Base-by-base conservation (phyloP, 140 eudicot species). In the Bidens hawaiensis region DNA sequence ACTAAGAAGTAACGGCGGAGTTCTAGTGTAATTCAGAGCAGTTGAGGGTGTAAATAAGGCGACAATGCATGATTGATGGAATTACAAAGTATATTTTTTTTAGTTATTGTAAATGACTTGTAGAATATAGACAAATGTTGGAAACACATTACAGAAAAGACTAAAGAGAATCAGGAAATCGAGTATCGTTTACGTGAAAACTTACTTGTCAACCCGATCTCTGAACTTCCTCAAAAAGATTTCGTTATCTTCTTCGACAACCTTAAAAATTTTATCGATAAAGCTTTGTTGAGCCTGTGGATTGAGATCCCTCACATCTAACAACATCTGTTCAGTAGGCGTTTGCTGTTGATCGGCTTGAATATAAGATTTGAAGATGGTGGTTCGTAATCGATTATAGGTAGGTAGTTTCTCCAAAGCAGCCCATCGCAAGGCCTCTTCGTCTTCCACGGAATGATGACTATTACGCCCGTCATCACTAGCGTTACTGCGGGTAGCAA, bases 381-480 rank as follows among this genome's bases (percentile, higher is more conserved):
- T 80, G 0, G 85, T 84, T 41, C 94, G 78, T 62, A 88, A 40
- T 11, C 96, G 60, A 17, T 79, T 78, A 24, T 82, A 76, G 0
- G 87, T 88, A 0, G 94, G 94, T 13, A 88, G 54, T 31, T 73
- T 88, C 62, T 88, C 94, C 38, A 88, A 45, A 1, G 96, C 90
- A 8, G 87, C 90, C 96, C 94, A 84, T 27, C 75, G 67, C 11
- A 88, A 69, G 2, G 89, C 96, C 47, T 77, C 94, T 62, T 88
- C 96, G 48, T 84, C 96, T 46, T 73, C 78, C 72, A 56, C 33
- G 12, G 78, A 73, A 40, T 73, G 67, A 33, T 66, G 78, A 34
- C 78, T 73, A 4, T 54, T 64, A 23, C 78, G 71, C 0, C 77
- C 77, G 41, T 72, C 71, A 18, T 64, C 71, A 17, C 77, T 72